These are phyloP conservation scores for Cutaneotrichosporon arboriforme DNA, from an alignment of 1,284 basidiomycete species.

Conservation along the genomic window DNA sequence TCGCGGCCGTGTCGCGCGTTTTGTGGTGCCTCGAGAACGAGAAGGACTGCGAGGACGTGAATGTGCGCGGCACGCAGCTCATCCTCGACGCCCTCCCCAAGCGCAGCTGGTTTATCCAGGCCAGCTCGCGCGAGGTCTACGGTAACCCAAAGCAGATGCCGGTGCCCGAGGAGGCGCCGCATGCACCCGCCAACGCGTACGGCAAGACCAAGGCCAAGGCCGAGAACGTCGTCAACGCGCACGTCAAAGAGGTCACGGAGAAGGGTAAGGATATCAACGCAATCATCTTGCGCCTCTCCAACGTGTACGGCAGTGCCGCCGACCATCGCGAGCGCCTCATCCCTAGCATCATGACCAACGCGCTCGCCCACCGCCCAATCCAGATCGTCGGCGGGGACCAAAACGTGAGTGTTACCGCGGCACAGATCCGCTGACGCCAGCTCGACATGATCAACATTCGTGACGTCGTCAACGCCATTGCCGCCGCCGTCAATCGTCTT, in stretches of 20 bases:
- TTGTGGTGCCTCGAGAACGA: slow-evolving; percentile 34
- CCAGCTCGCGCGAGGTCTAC: slow-evolving; percentile 33
- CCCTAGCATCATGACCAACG: slow-evolving; percentile 28
- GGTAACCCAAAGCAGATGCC: slow-evolving; percentile 23
- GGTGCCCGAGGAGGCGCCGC: slow-evolving; percentile 21
- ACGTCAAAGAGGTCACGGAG: slow-evolving; percentile 2
- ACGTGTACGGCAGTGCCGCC: slow-evolving; percentile 28
- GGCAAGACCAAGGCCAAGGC: slow-evolving; percentile 26
- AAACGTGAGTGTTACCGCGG: slow-evolving; percentile 13
- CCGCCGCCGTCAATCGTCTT: slow-evolving; percentile 21
- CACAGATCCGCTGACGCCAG: slow-evolving; percentile 2
- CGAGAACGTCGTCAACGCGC: slow-evolving; percentile 20
- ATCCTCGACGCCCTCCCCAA: slow-evolving; percentile 21
- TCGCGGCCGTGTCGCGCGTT: slow-evolving; percentile 35
- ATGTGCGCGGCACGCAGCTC: slow-evolving; percentile 27
- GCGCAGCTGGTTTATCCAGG: slow-evolving; percentile 34
- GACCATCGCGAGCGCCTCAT: slow-evolving; percentile 34
- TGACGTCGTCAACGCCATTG: slow-evolving; percentile 28
- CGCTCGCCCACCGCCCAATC: slow-evolving; percentile 28
- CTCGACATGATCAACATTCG: slow-evolving; percentile 32
- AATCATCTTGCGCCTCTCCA: slow-evolving; percentile 29
- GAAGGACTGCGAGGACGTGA: slow-evolving; percentile 32
- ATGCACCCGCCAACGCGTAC: slow-evolving; percentile 28
- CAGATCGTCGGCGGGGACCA: slow-evolving; percentile 38
- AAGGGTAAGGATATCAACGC: slow-evolving; percentile 15